phyloP scores from a whole-genome alignment of 2,329 filamentous ascomycete species.

The Microdochium paspali region DNA sequence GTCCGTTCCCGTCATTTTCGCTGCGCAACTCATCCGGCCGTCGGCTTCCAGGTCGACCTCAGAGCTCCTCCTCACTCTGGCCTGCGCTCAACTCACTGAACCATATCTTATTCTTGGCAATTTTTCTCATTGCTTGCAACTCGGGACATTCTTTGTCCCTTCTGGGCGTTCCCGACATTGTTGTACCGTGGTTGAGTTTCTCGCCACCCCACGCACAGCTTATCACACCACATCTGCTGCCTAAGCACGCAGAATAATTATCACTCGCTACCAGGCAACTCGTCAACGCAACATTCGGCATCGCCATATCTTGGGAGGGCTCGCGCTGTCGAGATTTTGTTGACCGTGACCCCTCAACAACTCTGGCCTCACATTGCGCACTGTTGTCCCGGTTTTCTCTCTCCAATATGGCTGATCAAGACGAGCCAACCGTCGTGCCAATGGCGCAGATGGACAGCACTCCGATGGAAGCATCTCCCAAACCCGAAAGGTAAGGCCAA shows the following conservation, averaged over 20 bases:
- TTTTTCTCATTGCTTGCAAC: too few species aligned
- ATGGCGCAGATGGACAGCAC: not conserved
- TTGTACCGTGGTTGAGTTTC: not conserved
- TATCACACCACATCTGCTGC: not conserved
- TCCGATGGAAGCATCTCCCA: not conserved
- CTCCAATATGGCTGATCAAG: not conserved
- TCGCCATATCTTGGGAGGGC: too few species aligned
- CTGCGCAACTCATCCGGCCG: not conserved
- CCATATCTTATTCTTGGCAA: too few species aligned
- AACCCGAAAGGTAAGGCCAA: not conserved
- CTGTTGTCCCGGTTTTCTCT: not conserved
- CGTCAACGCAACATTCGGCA: constrained; percentile 6
- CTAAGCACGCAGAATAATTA: constrained; percentile 7
- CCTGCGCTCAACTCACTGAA: not conserved
- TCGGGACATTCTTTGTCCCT: not conserved
- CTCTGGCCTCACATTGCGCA: not conserved
- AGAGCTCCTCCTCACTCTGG: not conserved
- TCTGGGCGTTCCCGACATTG: not conserved
- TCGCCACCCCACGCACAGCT: not conserved
- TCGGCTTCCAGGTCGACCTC: not conserved
- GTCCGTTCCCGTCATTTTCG: not conserved
- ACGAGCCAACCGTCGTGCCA: not conserved
- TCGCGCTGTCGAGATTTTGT: too few species aligned
- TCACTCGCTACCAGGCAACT: constrained; percentile 20
- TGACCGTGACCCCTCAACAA: too few species aligned